These are phyloP conservation scores for Stipa capillata DNA, from an alignment of 176 grass and related monocot species.

Conservation along the genomic window DNA sequence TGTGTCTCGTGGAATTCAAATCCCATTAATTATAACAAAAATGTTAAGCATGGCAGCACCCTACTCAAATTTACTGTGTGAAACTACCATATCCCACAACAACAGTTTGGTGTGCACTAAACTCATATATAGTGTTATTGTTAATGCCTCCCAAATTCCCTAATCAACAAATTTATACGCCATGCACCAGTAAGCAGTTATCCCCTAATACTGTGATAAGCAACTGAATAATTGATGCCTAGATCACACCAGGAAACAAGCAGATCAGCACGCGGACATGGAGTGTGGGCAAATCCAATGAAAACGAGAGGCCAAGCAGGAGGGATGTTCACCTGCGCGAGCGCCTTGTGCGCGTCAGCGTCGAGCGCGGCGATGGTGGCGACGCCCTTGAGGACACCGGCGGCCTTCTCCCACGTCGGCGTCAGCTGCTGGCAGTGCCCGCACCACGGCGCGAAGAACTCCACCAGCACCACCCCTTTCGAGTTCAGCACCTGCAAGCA, in stretches of 20 bases:
- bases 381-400: constrained; percentile 86
- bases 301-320: background rate
- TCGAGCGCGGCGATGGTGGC: constrained; percentile 82
- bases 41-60: background rate
- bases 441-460: constrained; percentile 98
- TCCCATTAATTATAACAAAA: background rate
- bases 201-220: background rate
- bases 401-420: constrained; percentile 84
- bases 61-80: background rate
- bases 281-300: background rate
- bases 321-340: constrained; percentile 61
- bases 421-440: constrained; percentile 95
- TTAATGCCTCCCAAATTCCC: background rate
- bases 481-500: constrained; percentile 67
- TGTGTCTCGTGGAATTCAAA: background rate
- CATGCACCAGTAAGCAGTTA: background rate
- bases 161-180: background rate
- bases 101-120: background rate
- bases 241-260: background rate
- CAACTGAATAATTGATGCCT: background rate
- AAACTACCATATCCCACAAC: background rate
- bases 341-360: constrained; percentile 72
- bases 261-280: background rate
- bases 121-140: background rate
- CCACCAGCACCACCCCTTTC: constrained; percentile 90